A percentile compares a stretch with the other conserved stretches of the same genome.
Evolutionary conservation across 163 green algal genomes (phyloP).

Genomic region (Scenedesmus sp.): DNA sequence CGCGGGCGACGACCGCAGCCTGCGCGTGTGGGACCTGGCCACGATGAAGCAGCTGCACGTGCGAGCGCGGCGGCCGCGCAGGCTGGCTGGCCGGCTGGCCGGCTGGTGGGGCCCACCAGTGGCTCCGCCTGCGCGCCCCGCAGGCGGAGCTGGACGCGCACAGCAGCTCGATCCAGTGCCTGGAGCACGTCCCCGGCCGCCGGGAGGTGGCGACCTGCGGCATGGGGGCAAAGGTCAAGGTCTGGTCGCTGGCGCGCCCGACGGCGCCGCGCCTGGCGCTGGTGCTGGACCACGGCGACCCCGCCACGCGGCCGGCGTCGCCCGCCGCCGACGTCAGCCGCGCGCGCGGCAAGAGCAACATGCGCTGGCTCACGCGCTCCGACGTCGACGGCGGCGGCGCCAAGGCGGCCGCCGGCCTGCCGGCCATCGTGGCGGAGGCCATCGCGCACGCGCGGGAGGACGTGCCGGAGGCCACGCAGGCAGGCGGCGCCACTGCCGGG

Average conservation of each 20-base stretch:
- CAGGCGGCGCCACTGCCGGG: constrained; percentile 19
- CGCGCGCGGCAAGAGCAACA: constrained; percentile 47
- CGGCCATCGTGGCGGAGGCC: constrained; percentile 60
- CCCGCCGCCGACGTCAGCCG: constrained; percentile 21
- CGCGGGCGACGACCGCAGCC: constrained; percentile 60
- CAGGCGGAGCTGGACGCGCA: constrained; percentile 59
- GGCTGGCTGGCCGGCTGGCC: no score
- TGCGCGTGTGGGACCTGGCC: constrained; percentile 74
- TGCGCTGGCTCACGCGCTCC: constrained; percentile 68
- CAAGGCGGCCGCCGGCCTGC: neutral
- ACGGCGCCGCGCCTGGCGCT: constrained; percentile 46
- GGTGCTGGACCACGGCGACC: constrained; percentile 64
- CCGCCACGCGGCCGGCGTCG: no score
- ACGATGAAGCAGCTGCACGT: constrained; percentile 65
- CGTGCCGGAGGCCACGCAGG: constrained; percentile 77
- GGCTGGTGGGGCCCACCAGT: neutral
- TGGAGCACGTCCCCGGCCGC: constrained; percentile 58
- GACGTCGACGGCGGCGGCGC: constrained; percentile 48
- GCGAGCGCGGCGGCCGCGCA: no score
- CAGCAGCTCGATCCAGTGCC: constrained; percentile 59
- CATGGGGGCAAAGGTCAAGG: constrained; percentile 65
- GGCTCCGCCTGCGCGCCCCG: no score
- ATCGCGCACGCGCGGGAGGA: constrained; percentile 62
- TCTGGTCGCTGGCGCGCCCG: constrained; percentile 53
- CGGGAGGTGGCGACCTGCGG: constrained; percentile 62